Conservation (phyloP, 805 yeast species). For the Myxozyma mucilagina region DNA sequence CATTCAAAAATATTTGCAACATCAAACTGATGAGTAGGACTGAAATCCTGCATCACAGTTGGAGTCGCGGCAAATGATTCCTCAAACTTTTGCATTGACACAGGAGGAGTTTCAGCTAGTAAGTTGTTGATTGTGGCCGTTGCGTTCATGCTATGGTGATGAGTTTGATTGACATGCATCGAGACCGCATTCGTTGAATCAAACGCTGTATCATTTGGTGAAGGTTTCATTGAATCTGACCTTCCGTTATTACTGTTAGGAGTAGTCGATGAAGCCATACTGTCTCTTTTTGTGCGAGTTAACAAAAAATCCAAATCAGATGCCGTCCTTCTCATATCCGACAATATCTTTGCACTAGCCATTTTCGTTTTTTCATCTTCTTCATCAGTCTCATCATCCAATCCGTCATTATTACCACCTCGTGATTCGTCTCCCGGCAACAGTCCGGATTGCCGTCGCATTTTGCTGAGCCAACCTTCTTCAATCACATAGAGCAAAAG, state of each 20-base stretch:
- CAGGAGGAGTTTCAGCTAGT: background rate
- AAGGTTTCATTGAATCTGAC: background rate
- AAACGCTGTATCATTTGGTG: background rate
- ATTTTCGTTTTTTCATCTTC: constrained; percentile 23
- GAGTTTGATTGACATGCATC: no score
- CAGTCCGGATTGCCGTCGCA: constrained; percentile 4
- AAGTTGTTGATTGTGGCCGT: background rate
- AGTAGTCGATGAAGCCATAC: background rate
- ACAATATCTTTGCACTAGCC: constrained; percentile 33
- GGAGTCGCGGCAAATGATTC: constrained; percentile 1
- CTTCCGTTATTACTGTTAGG: background rate
- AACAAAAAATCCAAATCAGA: constrained; percentile 36
- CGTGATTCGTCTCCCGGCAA: background rate
- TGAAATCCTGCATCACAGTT: background rate
- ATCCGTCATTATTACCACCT: background rate
- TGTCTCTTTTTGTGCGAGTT: constrained; percentile 12
- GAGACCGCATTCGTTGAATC: background rate
- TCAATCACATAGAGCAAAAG: constrained; percentile 33
- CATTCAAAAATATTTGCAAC: constrained; percentile 33
- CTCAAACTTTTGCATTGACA: background rate
- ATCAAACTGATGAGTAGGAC: constrained; percentile 19
- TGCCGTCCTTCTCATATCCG: constrained; percentile 37
- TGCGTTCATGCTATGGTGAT: background rate
- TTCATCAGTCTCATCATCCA: background rate
- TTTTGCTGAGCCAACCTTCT: constrained; percentile 32